These are phyloP conservation scores for Globisporangium abappressorium DNA, from an alignment of 352 stramenopile species.

Conservation along the genomic window DNA sequence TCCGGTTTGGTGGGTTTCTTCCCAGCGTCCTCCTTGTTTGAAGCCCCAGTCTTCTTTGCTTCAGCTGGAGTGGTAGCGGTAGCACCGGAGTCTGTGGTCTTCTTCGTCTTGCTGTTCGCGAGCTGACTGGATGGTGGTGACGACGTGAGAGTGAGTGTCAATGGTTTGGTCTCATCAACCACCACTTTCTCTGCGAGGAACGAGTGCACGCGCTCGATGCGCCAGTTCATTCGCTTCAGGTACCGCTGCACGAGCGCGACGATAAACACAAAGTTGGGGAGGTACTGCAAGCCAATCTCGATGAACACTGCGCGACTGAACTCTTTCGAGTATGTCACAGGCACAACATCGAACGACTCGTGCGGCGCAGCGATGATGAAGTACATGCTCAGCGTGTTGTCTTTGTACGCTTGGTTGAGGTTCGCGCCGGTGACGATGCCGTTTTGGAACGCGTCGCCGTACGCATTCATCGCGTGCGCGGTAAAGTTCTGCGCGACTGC, in stretches of 20 bases:
- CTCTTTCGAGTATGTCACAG: slow-evolving; percentile 69
- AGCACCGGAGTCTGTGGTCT: not conserved
- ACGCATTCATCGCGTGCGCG: slow-evolving; percentile 66
- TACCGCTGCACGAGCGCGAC: slow-evolving; percentile 50
- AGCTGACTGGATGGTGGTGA: not conserved
- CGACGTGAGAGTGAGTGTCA: too few species aligned
- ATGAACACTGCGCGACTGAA: slow-evolving; percentile 64
- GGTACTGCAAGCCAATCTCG: slow-evolving; percentile 56
- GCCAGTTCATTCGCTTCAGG: slow-evolving; percentile 75
- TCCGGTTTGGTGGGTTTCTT: slow-evolving; percentile 34
- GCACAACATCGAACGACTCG: slow-evolving; percentile 52
- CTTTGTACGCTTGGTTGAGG: slow-evolving; percentile 46
- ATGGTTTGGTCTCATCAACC: slow-evolving; percentile 7
- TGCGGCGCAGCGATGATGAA: slow-evolving; percentile 72
- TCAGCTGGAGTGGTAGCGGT: not conserved
- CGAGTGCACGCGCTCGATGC: slow-evolving; percentile 73
- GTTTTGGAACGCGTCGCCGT: slow-evolving; percentile 53
- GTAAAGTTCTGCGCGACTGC: slow-evolving; percentile 62
- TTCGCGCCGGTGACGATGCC: slow-evolving; percentile 68
- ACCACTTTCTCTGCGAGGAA: slow-evolving; percentile 66
- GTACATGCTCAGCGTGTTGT: slow-evolving; percentile 79
- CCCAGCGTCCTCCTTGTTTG: not conserved
- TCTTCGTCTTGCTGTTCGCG: slow-evolving; percentile 18
- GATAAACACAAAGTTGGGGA: slow-evolving; percentile 44
- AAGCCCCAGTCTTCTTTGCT: not conserved